Percentiles rank a stretch among this genome's conserved stretches.
These are phyloP conservation scores for Ceratorhiza oryzae-sativae DNA, from an alignment of 1,284 basidiomycete genomes.

Conservation along the genomic window DNA sequence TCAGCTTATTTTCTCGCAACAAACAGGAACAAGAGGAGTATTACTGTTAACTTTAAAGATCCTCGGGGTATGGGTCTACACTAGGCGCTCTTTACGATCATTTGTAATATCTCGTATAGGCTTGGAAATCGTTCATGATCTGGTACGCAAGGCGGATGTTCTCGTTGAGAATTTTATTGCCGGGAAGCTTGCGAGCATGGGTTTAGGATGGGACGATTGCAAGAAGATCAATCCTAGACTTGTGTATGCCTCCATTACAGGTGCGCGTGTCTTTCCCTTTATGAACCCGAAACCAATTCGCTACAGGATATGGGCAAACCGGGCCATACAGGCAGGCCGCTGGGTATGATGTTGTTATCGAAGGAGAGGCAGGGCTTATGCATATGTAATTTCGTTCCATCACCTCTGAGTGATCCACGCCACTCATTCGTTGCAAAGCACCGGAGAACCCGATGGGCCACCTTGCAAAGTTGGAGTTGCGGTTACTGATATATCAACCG, in stretches of 20 bases:
- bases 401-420: no score
- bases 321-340: constrained; percentile 85
- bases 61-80: constrained; percentile 54
- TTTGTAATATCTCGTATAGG: constrained; percentile 53
- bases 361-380: constrained; percentile 93
- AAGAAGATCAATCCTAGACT: constrained; percentile 79
- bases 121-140: constrained; percentile 74
- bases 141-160: constrained; percentile 81
- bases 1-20: constrained; percentile 91
- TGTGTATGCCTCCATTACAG: constrained; percentile 91
- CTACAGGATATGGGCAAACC: constrained; percentile 90
- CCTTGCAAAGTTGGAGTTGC: constrained; percentile 94
- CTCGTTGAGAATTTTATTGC: constrained; percentile 88
- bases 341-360: constrained; percentile 91
- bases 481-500: constrained; percentile 87
- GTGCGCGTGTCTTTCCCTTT: constrained; percentile 52
- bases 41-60: constrained; percentile 88
- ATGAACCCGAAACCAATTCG: background rate
- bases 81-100: background rate
- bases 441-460: constrained; percentile 86
- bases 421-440: constrained; percentile 57
- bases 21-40: constrained; percentile 89
- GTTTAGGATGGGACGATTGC: constrained; percentile 87
- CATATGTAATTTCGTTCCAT: constrained; percentile 67
- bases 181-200: constrained; percentile 84